Evolutionary conservation across 352 stramenopile species (phyloP).

Genomic region (Phytophthora meadii): DNA sequence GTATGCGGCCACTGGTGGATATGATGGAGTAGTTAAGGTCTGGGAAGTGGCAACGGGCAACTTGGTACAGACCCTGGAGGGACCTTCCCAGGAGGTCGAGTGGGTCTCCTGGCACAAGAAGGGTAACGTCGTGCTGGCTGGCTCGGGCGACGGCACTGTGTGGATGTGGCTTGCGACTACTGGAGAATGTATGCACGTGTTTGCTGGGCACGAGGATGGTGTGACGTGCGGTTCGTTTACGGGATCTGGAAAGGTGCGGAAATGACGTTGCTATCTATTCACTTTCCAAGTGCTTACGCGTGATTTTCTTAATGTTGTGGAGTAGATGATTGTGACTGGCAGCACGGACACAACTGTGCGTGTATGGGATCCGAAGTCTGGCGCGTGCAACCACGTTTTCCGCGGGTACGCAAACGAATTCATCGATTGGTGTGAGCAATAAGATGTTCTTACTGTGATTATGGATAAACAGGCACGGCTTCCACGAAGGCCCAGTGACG

Average conservation of each 20-base stretch:
- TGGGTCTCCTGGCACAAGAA: slow-evolving; percentile 93
- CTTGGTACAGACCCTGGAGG: slow-evolving; percentile 85
- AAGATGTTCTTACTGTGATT: slow-evolving; percentile 7
- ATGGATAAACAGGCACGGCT: slow-evolving; percentile 62
- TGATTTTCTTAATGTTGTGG: not conserved
- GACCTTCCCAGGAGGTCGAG: slow-evolving; percentile 91
- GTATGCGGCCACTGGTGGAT: slow-evolving; percentile 86
- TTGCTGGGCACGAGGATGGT: slow-evolving; percentile 96
- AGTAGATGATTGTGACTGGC: slow-evolving; percentile 92
- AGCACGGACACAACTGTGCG: slow-evolving; percentile 94
- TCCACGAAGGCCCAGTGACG: slow-evolving; percentile 91
- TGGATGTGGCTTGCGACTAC: slow-evolving; percentile 95
- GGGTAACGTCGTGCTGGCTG: slow-evolving; percentile 89
- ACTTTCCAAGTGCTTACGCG: not conserved
- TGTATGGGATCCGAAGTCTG: slow-evolving; percentile 96
- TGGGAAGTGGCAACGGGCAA: slow-evolving; percentile 88
- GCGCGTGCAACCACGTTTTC: slow-evolving; percentile 93
- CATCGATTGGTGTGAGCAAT: not conserved
- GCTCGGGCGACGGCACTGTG: slow-evolving; percentile 88
- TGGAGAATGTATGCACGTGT: slow-evolving; percentile 98
- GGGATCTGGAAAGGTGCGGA: slow-evolving; percentile 91
- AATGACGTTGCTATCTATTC: not conserved
- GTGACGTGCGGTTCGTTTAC: slow-evolving; percentile 96
- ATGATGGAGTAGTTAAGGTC: slow-evolving; percentile 89
- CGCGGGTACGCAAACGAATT: slow-evolving; percentile 51